Evolutionary conservation across 2,329 filamentous ascomycete genomes (phyloP).

Genomic region (Scedosporium dehoogii): DNA sequence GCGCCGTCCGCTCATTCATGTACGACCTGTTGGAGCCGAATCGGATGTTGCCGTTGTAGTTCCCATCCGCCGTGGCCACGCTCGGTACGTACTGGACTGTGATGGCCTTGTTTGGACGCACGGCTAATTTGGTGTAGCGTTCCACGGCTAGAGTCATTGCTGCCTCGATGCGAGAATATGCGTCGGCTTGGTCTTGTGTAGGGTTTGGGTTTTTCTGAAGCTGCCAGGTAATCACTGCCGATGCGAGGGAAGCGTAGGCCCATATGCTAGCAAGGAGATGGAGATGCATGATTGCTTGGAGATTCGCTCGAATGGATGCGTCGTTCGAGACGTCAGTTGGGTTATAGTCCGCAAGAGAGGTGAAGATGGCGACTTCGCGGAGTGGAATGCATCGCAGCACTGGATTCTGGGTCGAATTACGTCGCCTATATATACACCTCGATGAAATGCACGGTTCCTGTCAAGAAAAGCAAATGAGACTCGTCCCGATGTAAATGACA

Average conservation of each 20-base stretch:
- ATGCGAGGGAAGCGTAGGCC: slow-evolving; percentile 21
- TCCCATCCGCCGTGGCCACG: slow-evolving; percentile 35
- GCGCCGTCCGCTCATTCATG: slow-evolving; percentile 37
- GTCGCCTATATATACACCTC: no score
- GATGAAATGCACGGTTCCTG: no score
- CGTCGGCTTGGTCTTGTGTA: slow-evolving; percentile 29
- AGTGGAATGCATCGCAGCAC: no score
- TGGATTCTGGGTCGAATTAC: no score
- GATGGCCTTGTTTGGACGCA: slow-evolving; percentile 25
- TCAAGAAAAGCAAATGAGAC: no score
- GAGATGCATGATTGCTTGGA: slow-evolving; percentile 22
- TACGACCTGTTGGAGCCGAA: slow-evolving; percentile 34
- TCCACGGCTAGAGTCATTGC: slow-evolving; percentile 30
- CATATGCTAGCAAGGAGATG: slow-evolving; percentile 18
- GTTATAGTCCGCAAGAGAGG: no score
- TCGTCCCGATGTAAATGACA: no score
- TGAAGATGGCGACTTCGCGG: no score
- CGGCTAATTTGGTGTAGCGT: slow-evolving; percentile 25
- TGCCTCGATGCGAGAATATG: slow-evolving; percentile 30
- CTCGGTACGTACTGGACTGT: slow-evolving; percentile 30
- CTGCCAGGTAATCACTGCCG: slow-evolving; percentile 27
- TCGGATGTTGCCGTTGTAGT: slow-evolving; percentile 34
- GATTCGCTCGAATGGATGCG: not conserved
- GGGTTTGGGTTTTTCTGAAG: slow-evolving; percentile 28
- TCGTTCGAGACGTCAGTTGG: no score